Conservation (phyloP, 2,329 filamentous ascomycete genomes). For the Paramyrothecium roridum region DNA sequence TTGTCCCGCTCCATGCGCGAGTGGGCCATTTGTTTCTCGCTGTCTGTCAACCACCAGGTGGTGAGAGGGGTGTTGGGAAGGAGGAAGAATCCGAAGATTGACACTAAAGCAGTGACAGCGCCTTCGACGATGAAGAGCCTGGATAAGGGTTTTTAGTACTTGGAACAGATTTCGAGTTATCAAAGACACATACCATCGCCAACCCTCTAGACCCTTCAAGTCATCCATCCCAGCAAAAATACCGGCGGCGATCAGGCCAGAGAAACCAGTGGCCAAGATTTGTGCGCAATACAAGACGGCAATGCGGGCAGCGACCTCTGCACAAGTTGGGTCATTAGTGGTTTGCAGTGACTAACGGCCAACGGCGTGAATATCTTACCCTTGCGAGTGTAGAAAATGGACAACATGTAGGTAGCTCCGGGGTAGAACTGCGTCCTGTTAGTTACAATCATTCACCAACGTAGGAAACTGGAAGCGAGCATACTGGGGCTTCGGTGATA, state of each 20-base stretch:
- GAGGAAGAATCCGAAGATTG: slow-evolving; percentile 24
- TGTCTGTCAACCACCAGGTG: slow-evolving; percentile 37
- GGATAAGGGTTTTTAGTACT: rapidly evolving
- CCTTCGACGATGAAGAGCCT: slow-evolving; percentile 52
- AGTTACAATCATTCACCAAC: not conserved
- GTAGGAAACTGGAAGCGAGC: not conserved
- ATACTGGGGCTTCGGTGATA: slow-evolving; percentile 33
- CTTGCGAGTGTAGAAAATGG: slow-evolving; percentile 28
- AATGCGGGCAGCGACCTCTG: slow-evolving; percentile 58
- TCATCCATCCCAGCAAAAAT: slow-evolving; percentile 46
- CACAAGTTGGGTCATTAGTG: slow-evolving; percentile 39
- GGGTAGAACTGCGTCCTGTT: slow-evolving; percentile 29
- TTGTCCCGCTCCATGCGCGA: slow-evolving; percentile 48
- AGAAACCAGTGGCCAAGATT: slow-evolving; percentile 66
- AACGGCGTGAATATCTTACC: slow-evolving; percentile 10
- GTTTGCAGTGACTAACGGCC: not conserved
- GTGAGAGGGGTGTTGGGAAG: slow-evolving; percentile 40
- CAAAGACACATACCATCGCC: slow-evolving; percentile 46
- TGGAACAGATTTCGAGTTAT: too few species aligned
- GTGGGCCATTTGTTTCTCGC: slow-evolving; percentile 45
- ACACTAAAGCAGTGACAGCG: slow-evolving; percentile 29
- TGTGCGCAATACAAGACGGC: slow-evolving; percentile 58
- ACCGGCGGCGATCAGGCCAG: slow-evolving; percentile 57
- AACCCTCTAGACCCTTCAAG: slow-evolving; percentile 52
- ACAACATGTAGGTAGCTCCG: slow-evolving; percentile 31